These are phyloP conservation scores for Agaricales sp. DNA, from an alignment of 1,284 basidiomycete genomes.

Conservation along the genomic window DNA sequence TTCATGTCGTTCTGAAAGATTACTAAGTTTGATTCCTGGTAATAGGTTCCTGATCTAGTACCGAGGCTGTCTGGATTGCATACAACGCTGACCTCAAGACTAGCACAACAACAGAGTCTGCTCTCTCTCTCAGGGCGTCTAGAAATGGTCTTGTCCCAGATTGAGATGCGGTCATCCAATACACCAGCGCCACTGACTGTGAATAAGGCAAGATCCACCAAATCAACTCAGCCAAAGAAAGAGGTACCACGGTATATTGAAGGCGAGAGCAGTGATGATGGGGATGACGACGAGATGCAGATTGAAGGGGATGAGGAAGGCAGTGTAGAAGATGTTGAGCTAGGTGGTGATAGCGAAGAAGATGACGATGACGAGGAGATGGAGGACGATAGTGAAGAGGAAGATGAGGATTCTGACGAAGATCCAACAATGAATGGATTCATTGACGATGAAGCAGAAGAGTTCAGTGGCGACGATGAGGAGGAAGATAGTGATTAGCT, in stretches of 20 bases:
- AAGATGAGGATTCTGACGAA: slow-evolving; percentile 41
- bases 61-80: slow-evolving; percentile 79
- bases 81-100: slow-evolving; percentile 69
- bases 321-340: slow-evolving; percentile 58
- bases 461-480: slow-evolving; percentile 53
- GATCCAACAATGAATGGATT: slow-evolving; percentile 49
- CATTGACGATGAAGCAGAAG: slow-evolving; percentile 68
- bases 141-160: slow-evolving; percentile 90
- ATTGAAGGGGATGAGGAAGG: slow-evolving; percentile 51
- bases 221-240: slow-evolving; percentile 12
- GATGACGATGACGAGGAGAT: slow-evolving; percentile 38
- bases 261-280: slow-evolving; percentile 65
- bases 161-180: slow-evolving; percentile 70
- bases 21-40: slow-evolving; percentile 14
- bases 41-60: slow-evolving; percentile 78
- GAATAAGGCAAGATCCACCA: slow-evolving; percentile 21
- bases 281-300: slow-evolving; percentile 26
- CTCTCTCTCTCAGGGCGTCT: slow-evolving; percentile 82
- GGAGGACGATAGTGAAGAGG: slow-evolving; percentile 39
- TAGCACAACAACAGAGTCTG: slow-evolving; percentile 79
- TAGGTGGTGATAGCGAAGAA: slow-evolving; percentile 46
- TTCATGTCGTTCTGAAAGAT: slow-evolving; percentile 7
- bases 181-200: slow-evolving; percentile 44
- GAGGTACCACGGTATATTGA: slow-evolving; percentile 58
- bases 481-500: slow-evolving; percentile 30